Conservation (phyloP, 257 asterid species). For the Solanum etuberosum region DNA sequence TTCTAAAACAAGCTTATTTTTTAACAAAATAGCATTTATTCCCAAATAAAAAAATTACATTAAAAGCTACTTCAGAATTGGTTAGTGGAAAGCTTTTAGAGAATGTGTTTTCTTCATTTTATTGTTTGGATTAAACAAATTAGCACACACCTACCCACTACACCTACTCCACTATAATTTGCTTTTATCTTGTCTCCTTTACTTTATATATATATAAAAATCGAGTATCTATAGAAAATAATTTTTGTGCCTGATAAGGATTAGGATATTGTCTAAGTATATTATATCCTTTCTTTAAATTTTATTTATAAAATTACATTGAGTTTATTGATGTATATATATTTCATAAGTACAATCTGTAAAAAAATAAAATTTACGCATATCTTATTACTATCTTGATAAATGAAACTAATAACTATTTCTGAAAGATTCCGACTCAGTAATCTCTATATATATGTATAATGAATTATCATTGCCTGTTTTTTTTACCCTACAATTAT, state of each 20-base stretch:
- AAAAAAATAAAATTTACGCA: fast-evolving
- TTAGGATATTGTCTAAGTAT: too few species aligned
- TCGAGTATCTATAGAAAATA: too few species aligned
- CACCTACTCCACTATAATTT: neutral
- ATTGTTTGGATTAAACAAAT: neutral
- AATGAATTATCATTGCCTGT: neutral
- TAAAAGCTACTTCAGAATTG: neutral
- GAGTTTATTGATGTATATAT: too few species aligned
- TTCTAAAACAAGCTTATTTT: neutral
- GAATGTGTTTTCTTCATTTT: neutral
- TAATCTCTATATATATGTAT: neutral
- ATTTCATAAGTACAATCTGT: too few species aligned
- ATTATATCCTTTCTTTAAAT: too few species aligned
- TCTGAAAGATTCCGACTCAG: fast-evolving
- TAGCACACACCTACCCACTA: neutral
- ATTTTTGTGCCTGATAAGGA: too few species aligned
- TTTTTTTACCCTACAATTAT: neutral
- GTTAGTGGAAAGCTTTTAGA: neutral
- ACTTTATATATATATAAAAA: neutral
- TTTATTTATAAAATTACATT: too few species aligned
- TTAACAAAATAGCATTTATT: neutral
- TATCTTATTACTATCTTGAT: neutral
- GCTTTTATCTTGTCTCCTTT: neutral
- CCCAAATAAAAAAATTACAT: neutral
- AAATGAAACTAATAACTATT: neutral